phyloP scores from a whole-genome alignment of 495 filamentous ascomycete genomes.

The Neurospora sp. region DNA sequence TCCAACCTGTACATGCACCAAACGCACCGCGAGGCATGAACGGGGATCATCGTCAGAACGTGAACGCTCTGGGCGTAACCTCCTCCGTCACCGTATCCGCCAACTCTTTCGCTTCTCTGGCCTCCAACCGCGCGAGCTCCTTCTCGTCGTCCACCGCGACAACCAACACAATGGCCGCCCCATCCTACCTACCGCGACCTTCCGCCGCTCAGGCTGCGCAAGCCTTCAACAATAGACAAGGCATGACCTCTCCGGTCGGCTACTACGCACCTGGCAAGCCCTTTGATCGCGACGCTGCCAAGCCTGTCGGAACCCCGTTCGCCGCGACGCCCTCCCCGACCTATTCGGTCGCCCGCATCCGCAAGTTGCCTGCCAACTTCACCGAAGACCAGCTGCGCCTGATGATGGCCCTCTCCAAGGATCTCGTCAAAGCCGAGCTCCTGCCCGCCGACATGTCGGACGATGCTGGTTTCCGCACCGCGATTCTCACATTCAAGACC shows the following conservation, averaged over 20 bases:
- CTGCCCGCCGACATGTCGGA: constrained; percentile 53
- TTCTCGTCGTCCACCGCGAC: constrained; percentile 21
- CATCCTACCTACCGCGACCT: constrained; percentile 20
- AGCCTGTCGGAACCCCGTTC: constrained; percentile 45
- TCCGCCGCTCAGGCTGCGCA: constrained; percentile 13
- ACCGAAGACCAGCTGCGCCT: constrained; percentile 61
- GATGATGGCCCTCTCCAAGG: constrained; percentile 81
- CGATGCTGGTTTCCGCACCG: constrained; percentile 63
- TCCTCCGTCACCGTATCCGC: constrained; percentile 21
- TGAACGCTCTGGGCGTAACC: constrained; percentile 21
- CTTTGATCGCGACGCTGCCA: constrained; percentile 37
- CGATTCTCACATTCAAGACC: constrained; percentile 65
- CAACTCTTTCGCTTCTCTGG: constrained; percentile 21
- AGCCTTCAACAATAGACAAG: constrained; percentile 17
- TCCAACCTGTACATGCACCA: constrained; percentile 8
- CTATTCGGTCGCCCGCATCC: constrained; percentile 47
- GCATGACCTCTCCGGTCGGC: constrained; percentile 19
- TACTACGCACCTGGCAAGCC: constrained; percentile 28
- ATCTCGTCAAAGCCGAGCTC: constrained; percentile 65
- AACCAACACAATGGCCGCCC: constrained; percentile 31
- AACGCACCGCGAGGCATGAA: constrained; percentile 37
- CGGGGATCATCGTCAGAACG: constrained; percentile 19
- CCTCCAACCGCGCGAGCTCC: constrained; percentile 26
- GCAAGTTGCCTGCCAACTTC: constrained; percentile 64
- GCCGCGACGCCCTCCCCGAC: constrained; percentile 19